Conservation (phyloP, 768 basidiomycete genomes). For the Suillus plorans region DNA sequence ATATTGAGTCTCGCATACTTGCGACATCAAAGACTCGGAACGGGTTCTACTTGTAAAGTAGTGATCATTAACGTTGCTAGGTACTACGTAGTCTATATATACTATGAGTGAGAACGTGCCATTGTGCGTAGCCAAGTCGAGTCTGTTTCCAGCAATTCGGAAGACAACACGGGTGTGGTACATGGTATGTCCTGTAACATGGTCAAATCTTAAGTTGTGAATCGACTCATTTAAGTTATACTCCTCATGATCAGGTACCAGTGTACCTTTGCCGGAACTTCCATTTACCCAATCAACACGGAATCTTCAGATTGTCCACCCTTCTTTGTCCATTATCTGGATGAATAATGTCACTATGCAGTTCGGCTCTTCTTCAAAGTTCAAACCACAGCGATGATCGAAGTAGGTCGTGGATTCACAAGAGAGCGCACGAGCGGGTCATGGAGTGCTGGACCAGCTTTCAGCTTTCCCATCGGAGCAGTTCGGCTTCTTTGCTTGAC, state of each 20-base stretch:
- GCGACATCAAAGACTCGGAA: not conserved
- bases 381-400: constrained; percentile 14
- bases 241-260: too few relatives aligned
- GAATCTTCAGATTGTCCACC: too few relatives aligned
- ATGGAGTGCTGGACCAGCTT: not conserved
- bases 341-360: constrained; percentile 18
- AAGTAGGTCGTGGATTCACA: constrained; percentile 14
- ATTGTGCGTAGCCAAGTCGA: not conserved
- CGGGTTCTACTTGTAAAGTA: not conserved
- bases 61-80: not conserved
- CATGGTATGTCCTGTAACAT: not conserved
- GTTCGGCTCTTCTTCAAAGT: constrained; percentile 23
- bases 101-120: too few relatives aligned
- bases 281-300: too few relatives aligned
- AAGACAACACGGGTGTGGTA: not conserved
- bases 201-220: not conserved
- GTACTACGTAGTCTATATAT: not conserved
- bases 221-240: too few relatives aligned
- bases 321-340: too few relatives aligned
- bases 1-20: not conserved
- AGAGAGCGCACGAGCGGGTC: not conserved
- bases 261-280: too few relatives aligned
- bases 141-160: not conserved
- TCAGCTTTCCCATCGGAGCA: constrained; percentile 15
- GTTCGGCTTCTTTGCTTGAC: not conserved